phyloP scores from a whole-genome alignment of 768 basidiomycete genomes.

The Tylopilus felleus region DNA sequence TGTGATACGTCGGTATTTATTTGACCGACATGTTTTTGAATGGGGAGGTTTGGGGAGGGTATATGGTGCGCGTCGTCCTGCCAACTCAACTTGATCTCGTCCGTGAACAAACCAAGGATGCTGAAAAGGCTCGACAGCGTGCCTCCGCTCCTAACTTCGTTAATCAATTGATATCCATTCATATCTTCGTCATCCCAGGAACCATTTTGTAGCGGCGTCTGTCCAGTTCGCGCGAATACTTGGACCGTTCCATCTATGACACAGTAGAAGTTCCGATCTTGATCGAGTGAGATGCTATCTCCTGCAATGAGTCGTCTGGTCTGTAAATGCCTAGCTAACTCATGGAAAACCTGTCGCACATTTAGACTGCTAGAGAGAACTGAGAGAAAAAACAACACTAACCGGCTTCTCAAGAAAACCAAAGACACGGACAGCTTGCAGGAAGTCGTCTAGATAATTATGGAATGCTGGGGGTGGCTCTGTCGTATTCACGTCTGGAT shows the following conservation, averaged over 20 bases:
- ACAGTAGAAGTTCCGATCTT: conserved; percentile 95
- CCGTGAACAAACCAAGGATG: conserved; percentile 94
- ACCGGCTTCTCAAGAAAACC: conserved; percentile 97
- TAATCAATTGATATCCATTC: conserved; percentile 95
- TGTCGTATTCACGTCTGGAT: conserved; percentile 84
- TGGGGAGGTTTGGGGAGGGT: conserved; percentile 27
- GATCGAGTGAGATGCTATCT: conserved; percentile 86
- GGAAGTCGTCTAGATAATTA: conserved; percentile 95
- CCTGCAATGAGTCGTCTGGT: conserved; percentile 94
- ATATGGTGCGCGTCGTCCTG: conserved; percentile 52
- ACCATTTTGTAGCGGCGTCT: conserved; percentile 47
- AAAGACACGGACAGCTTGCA: conserved; percentile 94
- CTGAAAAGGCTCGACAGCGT: conserved; percentile 96
- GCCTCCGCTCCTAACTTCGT: conserved; percentile 94
- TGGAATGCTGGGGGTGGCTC: conserved; percentile 79
- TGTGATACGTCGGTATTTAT: conserved; percentile 66
- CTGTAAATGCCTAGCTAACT: conserved; percentile 93
- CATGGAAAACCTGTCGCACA: conserved; percentile 79
- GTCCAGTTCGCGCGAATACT: conserved; percentile 76
- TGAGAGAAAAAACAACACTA: conserved; percentile 21
- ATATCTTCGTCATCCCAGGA: conserved; percentile 82
- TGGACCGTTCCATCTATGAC: conserved; percentile 98
- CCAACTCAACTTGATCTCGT: conserved; percentile 91
- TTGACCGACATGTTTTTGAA: conserved; percentile 30
- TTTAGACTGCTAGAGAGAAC: background rate